Base-by-base conservation (phyloP, 805 yeast genomes). In the Scheffersomyces ergatensis region DNA sequence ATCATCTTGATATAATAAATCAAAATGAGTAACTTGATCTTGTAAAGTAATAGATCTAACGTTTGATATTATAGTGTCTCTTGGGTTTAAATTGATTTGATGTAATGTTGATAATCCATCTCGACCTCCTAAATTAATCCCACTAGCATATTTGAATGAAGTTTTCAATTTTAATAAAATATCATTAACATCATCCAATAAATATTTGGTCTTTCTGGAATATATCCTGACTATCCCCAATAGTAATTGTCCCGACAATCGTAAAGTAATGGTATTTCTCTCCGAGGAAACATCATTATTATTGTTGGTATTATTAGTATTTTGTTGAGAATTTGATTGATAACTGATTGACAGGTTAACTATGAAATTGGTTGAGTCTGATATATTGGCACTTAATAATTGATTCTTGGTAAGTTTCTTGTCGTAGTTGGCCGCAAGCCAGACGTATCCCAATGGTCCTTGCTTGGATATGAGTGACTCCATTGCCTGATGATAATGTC, bases 371-470 rank as follows among this genome's bases (percentile, higher is more conserved):
- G 74, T 62, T 1, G 74, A 83, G 44, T 80, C 76, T 12, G 76
- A 57, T 43, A 90, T 82, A 51, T 85, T 78, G 12, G 96, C 83
- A 51, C 77, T 82, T 36, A 88, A 67, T 34, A 83, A 70, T 55
- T 86, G 92, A 39, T 78, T 79, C 51, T 84, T 83, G 33, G 89
- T 75, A 25, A 87, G 74, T 49, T 82, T 83, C 52, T 80, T 79
- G 51, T 89, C 95, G 63, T 89, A 75, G 57, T 87, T 89, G 16
- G 96, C 92, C 8, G 97, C 97, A 35, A 89, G 71, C 97, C 97
- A 89, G 7, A 89, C 89, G 48, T 83, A 86, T 2, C 95, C 95
- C 45, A 89, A 68, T 1, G 96, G 96, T 2, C 96, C 95, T 55
- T 82, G 82, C 45, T 78, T 82, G 2, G 86, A 71, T 16, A 82